Evolutionary conservation across 2,329 filamentous ascomycete species (phyloP).

Genomic region (Aspergillus fructus): DNA sequence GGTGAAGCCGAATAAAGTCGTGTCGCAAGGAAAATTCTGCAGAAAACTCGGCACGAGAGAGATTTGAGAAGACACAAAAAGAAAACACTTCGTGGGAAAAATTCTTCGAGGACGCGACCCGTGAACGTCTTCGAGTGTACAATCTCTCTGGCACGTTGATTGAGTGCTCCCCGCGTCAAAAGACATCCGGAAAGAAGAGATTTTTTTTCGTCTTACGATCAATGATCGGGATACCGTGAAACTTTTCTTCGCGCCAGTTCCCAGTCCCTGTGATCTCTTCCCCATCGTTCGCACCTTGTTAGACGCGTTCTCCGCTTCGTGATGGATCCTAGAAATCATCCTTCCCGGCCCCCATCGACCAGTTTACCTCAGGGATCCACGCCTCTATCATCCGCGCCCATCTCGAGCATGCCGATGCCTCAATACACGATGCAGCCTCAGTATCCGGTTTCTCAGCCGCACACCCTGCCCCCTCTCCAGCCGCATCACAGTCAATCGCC

Average conservation of each 20-base stretch:
- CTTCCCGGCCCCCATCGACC: slow-evolving; percentile 46
- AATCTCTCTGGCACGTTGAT: slow-evolving; percentile 5
- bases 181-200: slow-evolving; percentile 15
- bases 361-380: slow-evolving; percentile 46
- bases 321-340: slow-evolving; percentile 46
- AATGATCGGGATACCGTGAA: slow-evolving; percentile 39
- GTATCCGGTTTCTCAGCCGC: slow-evolving; percentile 44
- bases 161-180: slow-evolving; percentile 14
- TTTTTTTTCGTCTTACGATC: slow-evolving; percentile 27
- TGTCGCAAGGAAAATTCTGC: slow-evolving; percentile 16
- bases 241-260: slow-evolving; percentile 12
- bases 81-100: slow-evolving; percentile 9
- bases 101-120: slow-evolving; percentile 14
- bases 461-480: slow-evolving; percentile 48
- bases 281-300: slow-evolving; percentile 14
- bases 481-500: slow-evolving; percentile 47
- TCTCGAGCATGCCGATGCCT: slow-evolving; percentile 48
- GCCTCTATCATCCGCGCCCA: slow-evolving; percentile 44
- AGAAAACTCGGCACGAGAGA: background rate
- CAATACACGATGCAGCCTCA: slow-evolving; percentile 49
- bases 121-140: slow-evolving; percentile 15
- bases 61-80: slow-evolving; percentile 13
- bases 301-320: slow-evolving; percentile 19
- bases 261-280: slow-evolving; percentile 15
- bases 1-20: slow-evolving; percentile 11